Conservation (phyloP, 108 stramenopile species). For the Pelagomonas calceolata region DNA sequence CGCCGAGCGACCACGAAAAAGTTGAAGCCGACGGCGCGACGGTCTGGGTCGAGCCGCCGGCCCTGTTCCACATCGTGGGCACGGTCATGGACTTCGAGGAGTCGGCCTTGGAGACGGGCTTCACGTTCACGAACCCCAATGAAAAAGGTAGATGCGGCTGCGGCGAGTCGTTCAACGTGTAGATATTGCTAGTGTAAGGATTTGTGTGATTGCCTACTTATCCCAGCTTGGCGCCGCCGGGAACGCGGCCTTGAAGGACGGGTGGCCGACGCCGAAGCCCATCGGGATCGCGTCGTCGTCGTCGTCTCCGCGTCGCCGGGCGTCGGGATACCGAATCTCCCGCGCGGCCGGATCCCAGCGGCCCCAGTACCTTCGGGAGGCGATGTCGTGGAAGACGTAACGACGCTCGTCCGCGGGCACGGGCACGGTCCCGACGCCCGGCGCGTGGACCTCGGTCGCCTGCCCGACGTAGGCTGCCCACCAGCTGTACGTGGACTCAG, state of each 20-base stretch:
- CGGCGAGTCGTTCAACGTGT: constrained; percentile 97
- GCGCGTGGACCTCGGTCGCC: neutral
- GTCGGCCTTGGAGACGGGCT: constrained; percentile 87
- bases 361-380: neutral
- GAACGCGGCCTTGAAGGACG: no score
- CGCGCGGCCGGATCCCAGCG: no score
- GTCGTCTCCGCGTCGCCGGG: no score
- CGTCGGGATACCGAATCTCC: no score
- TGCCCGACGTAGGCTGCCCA: neutral
- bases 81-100: constrained; percentile 95
- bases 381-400: neutral
- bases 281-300: no score
- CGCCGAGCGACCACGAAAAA: constrained; percentile 38
- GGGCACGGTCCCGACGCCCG: neutral
- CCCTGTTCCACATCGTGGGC: constrained; percentile 91
- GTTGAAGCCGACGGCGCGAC: constrained; percentile 57
- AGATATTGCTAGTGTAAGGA: no score
- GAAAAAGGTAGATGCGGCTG: constrained; percentile 98
- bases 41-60: constrained; percentile 95
- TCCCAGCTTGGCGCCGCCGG: no score
- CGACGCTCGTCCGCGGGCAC: neutral
- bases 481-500: neutral
- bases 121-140: constrained; percentile 98
- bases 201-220: no score
- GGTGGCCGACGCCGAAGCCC: no score